These are phyloP conservation scores for Raffaelea albimanens DNA, from an alignment of 2,329 filamentous ascomycete genomes.

Conservation along the genomic window DNA sequence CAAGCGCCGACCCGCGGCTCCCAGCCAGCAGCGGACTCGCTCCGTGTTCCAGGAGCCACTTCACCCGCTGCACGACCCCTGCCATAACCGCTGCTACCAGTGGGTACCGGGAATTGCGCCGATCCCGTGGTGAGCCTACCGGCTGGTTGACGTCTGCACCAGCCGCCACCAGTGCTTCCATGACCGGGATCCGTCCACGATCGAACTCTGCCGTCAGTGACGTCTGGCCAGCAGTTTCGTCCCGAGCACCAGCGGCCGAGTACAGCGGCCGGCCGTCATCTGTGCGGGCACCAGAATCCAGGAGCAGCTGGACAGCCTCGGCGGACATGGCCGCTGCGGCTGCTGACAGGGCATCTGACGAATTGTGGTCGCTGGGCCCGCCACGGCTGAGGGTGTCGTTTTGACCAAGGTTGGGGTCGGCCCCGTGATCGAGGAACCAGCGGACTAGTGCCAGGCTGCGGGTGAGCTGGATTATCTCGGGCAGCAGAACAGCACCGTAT, in stretches of 20 bases:
- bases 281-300: background rate
- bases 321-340: background rate
- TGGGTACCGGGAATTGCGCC: background rate
- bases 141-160: background rate
- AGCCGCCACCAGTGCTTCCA: background rate
- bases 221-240: background rate
- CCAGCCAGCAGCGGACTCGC: background rate
- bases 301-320: background rate
- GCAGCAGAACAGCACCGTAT: conserved; percentile 1
- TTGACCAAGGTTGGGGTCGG: background rate
- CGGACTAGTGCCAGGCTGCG: background rate
- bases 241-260: background rate
- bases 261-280: background rate
- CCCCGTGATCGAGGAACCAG: conserved; percentile 1
- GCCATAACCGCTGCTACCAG: background rate
- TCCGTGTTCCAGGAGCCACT: background rate
- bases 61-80: background rate
- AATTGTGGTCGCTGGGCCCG: background rate
- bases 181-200: background rate
- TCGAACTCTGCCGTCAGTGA: background rate
- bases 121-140: too few species aligned
- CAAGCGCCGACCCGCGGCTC: too few species aligned
- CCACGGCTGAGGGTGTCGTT: background rate
- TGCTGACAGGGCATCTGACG: too few species aligned
- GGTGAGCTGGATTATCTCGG: background rate